Base-by-base conservation (phyloP, 306 rosid genomes). In the Prunus mume region DNA sequence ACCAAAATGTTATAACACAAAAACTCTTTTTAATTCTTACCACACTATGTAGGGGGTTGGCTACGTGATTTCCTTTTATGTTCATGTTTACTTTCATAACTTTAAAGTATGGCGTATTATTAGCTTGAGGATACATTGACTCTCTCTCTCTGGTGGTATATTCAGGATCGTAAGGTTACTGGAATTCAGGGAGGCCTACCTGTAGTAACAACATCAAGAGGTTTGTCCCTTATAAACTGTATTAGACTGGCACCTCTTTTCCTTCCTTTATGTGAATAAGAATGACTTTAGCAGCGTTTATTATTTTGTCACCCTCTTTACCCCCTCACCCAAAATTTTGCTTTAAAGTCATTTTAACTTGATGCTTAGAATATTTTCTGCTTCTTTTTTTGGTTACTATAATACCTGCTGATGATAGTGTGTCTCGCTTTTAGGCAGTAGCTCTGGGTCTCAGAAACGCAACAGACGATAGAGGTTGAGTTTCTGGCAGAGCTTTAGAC, bases 111-210 rank as follows among this genome's bases (percentile, higher is more conserved):
- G 46, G 38, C 47, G 5, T 17, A 34, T 49, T 30, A 9, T 74
- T 3, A 62, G 19, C 77, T 25, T 30, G 30, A 45, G 13, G 65
- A 20, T 18, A 68, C 9, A 58, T 68, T 76, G 49, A 68, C 24
- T 10, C 50, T 4, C 32, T 18, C n/a, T 52, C 58, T 32, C 1
- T 32, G 60, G n/a, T 41, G 28, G n/a, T 56, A 34, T 56, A 3
- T 75, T 65, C 87, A 92, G 93, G 85, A 90, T 65, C 92, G 64
- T 52, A 83, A 61, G 56, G 2, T 92, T 62, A 87, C 76, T 57
- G 86, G 90, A 85, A 87, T 92, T 69, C 83, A 58, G 84, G 86
- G 76, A 47, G 86, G 69, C 57, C 61, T 60, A 58, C 75, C 68
- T 28, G 9, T 60, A 69, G 22, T 28, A 76, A 85, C 80, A 73